phyloP scores from a whole-genome alignment of 2,329 filamentous ascomycete species.

The Scedosporium boydii region DNA sequence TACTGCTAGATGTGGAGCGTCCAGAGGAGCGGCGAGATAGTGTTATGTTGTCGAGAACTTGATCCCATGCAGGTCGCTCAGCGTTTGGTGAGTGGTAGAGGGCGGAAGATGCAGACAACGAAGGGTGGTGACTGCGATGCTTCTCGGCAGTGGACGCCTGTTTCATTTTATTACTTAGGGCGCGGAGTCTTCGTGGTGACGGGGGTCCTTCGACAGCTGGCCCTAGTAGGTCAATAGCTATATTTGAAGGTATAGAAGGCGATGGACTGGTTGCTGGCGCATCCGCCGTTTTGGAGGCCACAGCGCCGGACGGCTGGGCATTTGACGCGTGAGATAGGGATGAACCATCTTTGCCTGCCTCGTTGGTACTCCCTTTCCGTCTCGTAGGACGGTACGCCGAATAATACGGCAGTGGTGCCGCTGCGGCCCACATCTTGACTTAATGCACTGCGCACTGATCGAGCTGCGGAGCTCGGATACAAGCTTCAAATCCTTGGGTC shows the following conservation, averaged over 20 bases:
- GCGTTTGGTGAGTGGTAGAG: conserved; percentile 22
- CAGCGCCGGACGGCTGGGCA: neutral
- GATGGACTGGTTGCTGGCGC: neutral
- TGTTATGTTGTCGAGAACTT: conserved; percentile 32
- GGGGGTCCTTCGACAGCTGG: conserved; percentile 52
- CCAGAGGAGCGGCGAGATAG: conserved; percentile 48
- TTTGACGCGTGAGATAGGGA: conserved; percentile 3
- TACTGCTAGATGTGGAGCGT: conserved; percentile 43
- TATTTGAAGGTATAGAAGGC: neutral
- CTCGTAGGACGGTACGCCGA: conserved; percentile 10
- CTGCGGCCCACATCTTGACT: conserved; percentile 11
- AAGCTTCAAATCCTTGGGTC: conserved; percentile 6
- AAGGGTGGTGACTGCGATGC: conserved; percentile 21
- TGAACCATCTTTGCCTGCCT: conserved; percentile 8
- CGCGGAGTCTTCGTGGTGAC: conserved; percentile 49
- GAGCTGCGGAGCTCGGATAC: conserved; percentile 10
- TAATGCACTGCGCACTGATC: conserved; percentile 13
- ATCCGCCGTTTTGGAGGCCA: neutral
- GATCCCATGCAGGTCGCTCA: conserved; percentile 41
- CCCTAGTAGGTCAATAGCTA: conserved; percentile 37
- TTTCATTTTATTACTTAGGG: conserved; percentile 50
- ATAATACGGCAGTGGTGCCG: conserved; percentile 14
- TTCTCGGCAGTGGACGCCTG: conserved; percentile 38
- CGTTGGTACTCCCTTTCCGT: neutral
- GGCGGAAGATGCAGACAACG: neutral